These are phyloP conservation scores for Cladophialophora chaetospira DNA, from an alignment of 2,329 filamentous ascomycete genomes.

Conservation along the genomic window DNA sequence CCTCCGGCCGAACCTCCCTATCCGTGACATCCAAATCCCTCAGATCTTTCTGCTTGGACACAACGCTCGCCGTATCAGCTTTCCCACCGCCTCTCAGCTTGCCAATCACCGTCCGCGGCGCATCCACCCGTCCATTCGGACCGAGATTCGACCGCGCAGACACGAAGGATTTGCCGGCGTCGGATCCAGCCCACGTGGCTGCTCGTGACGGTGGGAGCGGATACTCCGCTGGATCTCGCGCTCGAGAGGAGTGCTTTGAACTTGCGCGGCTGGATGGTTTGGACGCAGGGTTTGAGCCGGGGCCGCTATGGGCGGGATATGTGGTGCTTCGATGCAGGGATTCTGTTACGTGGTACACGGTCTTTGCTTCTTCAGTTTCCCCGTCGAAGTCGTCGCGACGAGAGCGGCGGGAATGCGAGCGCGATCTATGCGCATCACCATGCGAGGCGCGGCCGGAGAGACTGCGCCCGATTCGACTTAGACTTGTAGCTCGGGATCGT, in stretches of 20 bases:
- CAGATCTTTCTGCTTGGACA: slow-evolving; percentile 31
- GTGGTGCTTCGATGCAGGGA: neutral
- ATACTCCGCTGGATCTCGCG: slow-evolving; percentile 17
- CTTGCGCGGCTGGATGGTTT: slow-evolving; percentile 9
- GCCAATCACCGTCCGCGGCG: slow-evolving; percentile 29
- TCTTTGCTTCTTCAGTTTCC: slow-evolving; percentile 16
- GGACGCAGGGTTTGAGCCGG: slow-evolving; percentile 4
- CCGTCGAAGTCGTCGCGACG: slow-evolving; percentile 21
- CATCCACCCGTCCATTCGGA: slow-evolving; percentile 5
- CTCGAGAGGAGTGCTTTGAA: neutral
- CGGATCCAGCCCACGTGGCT: slow-evolving; percentile 29
- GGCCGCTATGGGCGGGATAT: neutral
- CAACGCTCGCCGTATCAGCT: slow-evolving; percentile 22
- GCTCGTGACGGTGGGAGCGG: slow-evolving; percentile 31
- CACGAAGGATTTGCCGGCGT: slow-evolving; percentile 14
- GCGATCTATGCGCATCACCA: slow-evolving; percentile 3
- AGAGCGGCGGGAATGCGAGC: slow-evolving; percentile 20
- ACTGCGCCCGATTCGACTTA: slow-evolving; percentile 8
- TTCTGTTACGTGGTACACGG: slow-evolving; percentile 19
- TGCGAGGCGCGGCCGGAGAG: neutral
- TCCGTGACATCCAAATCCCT: slow-evolving; percentile 24
- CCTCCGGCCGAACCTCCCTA: slow-evolving; percentile 31
- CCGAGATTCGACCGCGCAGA: slow-evolving; percentile 17
- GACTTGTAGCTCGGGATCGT: slow-evolving; percentile 12
- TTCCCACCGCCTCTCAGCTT: slow-evolving; percentile 10